These are phyloP conservation scores for Akanthomyces uredinophilus DNA, from an alignment of 2,329 filamentous ascomycete genomes.

Conservation along the genomic window DNA sequence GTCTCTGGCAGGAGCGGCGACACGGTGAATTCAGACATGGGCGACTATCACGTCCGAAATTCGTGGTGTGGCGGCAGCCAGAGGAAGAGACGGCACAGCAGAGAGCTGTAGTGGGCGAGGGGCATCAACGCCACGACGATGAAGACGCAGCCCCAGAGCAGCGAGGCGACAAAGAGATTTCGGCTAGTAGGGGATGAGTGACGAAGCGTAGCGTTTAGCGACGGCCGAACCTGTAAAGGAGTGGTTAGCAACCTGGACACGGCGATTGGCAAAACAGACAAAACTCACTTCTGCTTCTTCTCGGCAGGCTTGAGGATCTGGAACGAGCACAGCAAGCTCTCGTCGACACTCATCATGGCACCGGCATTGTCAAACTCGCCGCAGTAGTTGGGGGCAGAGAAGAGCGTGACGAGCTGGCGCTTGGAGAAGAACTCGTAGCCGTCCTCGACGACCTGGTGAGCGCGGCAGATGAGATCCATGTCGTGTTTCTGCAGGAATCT, in stretches of 20 bases:
- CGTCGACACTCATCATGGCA: slow-evolving; percentile 99
- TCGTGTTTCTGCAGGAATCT: slow-evolving; percentile 98
- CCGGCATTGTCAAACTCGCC: slow-evolving; percentile 99
- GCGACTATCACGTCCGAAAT: slow-evolving; percentile 9
- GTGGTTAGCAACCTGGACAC: slow-evolving; percentile 49
- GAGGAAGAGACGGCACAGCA: slow-evolving; percentile 3
- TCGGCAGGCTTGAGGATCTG: slow-evolving; percentile 99
- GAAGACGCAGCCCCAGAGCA: neutral
- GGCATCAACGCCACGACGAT: neutral
- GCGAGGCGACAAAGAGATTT: neutral
- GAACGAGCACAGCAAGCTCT: slow-evolving; percentile 97
- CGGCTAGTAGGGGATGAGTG: neutral
- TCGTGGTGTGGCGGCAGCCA: neutral
- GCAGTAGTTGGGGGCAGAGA: slow-evolving; percentile 98
- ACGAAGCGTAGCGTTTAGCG: slow-evolving; percentile 54
- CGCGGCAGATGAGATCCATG: slow-evolving; percentile 98
- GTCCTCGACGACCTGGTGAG: slow-evolving; percentile 97
- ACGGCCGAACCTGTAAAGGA: slow-evolving; percentile 86
- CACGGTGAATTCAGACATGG: slow-evolving; percentile 9
- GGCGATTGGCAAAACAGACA: slow-evolving; percentile 17
- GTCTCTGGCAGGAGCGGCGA: neutral
- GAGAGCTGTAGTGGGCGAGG: neutral
- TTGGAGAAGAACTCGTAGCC: slow-evolving; percentile 99
- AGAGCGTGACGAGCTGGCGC: slow-evolving; percentile 92
- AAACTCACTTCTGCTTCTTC: slow-evolving; percentile 99